These are phyloP conservation scores for Fusarium subglutinans DNA, from an alignment of 2,329 filamentous ascomycete genomes.

Conservation along the genomic window DNA sequence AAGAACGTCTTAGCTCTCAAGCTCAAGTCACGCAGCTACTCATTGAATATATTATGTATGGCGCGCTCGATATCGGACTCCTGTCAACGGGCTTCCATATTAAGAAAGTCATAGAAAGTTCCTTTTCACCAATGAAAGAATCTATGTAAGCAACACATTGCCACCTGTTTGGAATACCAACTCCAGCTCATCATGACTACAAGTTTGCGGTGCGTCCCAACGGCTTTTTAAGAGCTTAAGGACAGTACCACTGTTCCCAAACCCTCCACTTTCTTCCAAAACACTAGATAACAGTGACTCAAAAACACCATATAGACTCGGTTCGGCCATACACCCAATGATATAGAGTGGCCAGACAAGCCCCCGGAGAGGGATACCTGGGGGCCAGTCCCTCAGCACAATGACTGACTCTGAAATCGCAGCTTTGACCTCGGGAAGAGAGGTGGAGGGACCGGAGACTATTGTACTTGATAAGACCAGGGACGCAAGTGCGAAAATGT, in stretches of 20 bases:
- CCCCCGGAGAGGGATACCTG: neutral
- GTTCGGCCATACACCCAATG: neutral
- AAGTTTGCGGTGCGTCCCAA: neutral
- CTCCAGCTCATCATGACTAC: neutral
- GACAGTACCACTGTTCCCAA: neutral
- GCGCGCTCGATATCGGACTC: fast-evolving
- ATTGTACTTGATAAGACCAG: neutral
- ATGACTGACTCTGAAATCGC: neutral
- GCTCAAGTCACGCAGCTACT: no score
- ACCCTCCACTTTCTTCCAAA: neutral
- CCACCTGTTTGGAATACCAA: neutral
- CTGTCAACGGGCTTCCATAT: no score
- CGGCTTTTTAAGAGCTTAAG: neutral
- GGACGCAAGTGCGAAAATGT: neutral
- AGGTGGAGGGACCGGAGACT: neutral
- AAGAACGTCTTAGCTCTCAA: neutral
- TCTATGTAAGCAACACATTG: neutral
- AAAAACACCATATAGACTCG: fast-evolving
- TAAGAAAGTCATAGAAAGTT: no score
- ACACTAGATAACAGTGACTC: neutral
- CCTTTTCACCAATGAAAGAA: fast-evolving
- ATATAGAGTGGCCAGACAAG: neutral
- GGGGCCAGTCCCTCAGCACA: neutral
- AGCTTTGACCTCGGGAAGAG: neutral
- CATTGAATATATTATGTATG: no score